Base-by-base conservation (phyloP, 2,329 filamentous ascomycete species). In the Aureobasidium zeae region DNA sequence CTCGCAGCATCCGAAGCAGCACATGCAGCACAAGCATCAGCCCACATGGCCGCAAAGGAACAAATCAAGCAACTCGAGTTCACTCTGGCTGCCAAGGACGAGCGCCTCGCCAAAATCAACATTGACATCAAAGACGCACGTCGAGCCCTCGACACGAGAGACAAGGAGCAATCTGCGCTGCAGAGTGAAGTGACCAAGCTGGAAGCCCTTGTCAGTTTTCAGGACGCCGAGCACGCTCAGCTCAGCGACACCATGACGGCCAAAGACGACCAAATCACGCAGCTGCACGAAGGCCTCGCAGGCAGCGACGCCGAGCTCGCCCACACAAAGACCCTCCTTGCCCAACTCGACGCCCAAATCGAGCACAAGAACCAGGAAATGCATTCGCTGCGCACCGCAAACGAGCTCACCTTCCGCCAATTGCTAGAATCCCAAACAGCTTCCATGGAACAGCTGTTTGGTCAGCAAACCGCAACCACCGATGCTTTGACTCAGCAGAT, bases 401-500 rank as follows among this genome's bases (percentile, higher is more conserved):
- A 41, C 20, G 37, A 41, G 28, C 13, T 41, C 26, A 31, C 28
- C 19, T 41, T 41, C 28, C 26, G 37, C 15, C 37, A 41, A 32
- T 12, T 41, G 26, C 37, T 41, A 19, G 37, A 41, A 20, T 31
- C 37, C 5, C 37, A 41, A 19, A 41, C 26, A 4, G 28, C 37
- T 2, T 31, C 26, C 28, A 41, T 41, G 37, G 28, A 41, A 17
- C 13, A 31, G 11, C 28, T 41, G 16, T 41, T 41, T 17, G 24
- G 24, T 5, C 37, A 32, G 13, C 37, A 41, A 5, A 32, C 20
- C 10, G 24, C 28, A 19, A 41, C 37, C 11, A 41, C 37, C 19
- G 37, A 31, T 25, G 37, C 37, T 15, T n/a, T 41, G 28, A 41
- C 37, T 8, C 37, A 41, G 37, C 37, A 41, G 3, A 41, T 41